phyloP scores from a whole-genome alignment of 2,329 filamentous ascomycete genomes.

The Nothophaeocryptopus gaeumannii region DNA sequence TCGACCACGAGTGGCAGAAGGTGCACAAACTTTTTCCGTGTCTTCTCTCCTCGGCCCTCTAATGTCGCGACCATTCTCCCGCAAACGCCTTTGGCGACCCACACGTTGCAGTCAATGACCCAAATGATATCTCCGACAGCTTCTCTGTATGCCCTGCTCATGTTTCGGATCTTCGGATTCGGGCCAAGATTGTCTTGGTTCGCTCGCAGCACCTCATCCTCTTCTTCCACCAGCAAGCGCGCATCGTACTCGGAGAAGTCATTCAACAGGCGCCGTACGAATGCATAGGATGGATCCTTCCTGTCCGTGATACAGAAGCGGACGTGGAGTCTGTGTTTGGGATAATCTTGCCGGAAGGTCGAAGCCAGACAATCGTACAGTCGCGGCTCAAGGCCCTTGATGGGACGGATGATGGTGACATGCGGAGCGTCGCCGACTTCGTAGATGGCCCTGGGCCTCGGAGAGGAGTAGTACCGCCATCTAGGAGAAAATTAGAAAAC shows the following conservation, averaged over 20 bases:
- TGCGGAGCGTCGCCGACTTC: constrained; percentile 59
- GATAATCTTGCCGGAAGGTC: constrained; percentile 80
- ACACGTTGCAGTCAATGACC: constrained; percentile 96
- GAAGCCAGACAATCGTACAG: constrained; percentile 91
- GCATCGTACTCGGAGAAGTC: constrained; percentile 73
- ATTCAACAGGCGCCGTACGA: constrained; percentile 66
- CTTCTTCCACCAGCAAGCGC: constrained; percentile 73
- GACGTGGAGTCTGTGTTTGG: constrained; percentile 70
- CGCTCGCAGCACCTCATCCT: constrained; percentile 66
- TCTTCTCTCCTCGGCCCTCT: constrained; percentile 60
- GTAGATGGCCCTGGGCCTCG: constrained; percentile 27
- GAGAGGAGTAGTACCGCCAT: constrained; percentile 53
- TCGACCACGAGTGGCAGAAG: constrained; percentile 90
- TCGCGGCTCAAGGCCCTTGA: constrained; percentile 85
- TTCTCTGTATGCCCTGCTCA: constrained; percentile 88
- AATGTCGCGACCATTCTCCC: constrained; percentile 88
- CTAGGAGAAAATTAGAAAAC: constrained; percentile 36
- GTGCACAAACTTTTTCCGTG: constrained; percentile 82
- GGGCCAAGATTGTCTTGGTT: constrained; percentile 67
- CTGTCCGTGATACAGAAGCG: constrained; percentile 76
- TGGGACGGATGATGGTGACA: constrained; percentile 86
- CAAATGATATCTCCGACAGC: constrained; percentile 85
- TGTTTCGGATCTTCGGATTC: constrained; percentile 97
- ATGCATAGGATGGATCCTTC: constrained; percentile 71
- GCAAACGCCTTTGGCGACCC: constrained; percentile 75